Evolutionary conservation across 2,329 filamentous ascomycete species (phyloP).

Genomic region (Xylaria sp.): DNA sequence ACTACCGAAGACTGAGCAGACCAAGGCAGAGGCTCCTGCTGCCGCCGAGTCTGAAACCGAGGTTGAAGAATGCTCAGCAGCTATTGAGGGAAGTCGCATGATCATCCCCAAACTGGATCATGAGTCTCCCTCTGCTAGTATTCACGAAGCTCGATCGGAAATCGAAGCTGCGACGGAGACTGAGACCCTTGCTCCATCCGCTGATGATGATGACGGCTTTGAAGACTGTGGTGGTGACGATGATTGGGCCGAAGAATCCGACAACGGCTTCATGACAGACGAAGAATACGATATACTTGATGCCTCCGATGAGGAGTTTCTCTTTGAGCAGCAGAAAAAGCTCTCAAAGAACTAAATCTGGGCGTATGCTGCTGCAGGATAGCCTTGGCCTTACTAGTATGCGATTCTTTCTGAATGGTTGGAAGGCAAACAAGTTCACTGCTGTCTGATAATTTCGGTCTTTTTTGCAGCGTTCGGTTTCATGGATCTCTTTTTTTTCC

Average conservation of each 20-base stretch:
- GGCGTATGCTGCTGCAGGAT: not conserved
- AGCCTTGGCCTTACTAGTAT: constrained; percentile 5
- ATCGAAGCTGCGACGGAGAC: constrained; percentile 59
- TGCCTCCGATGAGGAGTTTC: constrained; percentile 88
- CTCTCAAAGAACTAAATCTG: constrained; percentile 43
- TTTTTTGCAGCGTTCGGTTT: constrained; percentile 29
- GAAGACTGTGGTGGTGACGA: constrained; percentile 65
- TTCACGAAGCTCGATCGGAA: constrained; percentile 71
- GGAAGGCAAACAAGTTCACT: constrained; percentile 14
- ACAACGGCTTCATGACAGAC: constrained; percentile 88
- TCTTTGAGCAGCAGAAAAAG: constrained; percentile 63
- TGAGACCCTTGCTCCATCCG: constrained; percentile 50
- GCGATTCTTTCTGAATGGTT: constrained; percentile 7
- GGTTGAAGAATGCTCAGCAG: constrained; percentile 25
- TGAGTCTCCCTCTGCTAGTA: constrained; percentile 84
- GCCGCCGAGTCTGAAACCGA: constrained; percentile 32
- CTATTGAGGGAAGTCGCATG: constrained; percentile 72
- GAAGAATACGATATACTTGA: constrained; percentile 98
- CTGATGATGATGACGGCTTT: constrained; percentile 59
- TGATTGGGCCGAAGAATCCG: constrained; percentile 71
- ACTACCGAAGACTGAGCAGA: constrained; percentile 48
- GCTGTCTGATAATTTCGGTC: constrained; percentile 29
- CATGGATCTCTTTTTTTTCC: constrained; percentile 23
- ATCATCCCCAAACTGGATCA: constrained; percentile 97
- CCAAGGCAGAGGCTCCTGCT: constrained; percentile 5